phyloP scores from a whole-genome alignment of 1,284 basidiomycete species.

The Taiwanofungus camphoratus region DNA sequence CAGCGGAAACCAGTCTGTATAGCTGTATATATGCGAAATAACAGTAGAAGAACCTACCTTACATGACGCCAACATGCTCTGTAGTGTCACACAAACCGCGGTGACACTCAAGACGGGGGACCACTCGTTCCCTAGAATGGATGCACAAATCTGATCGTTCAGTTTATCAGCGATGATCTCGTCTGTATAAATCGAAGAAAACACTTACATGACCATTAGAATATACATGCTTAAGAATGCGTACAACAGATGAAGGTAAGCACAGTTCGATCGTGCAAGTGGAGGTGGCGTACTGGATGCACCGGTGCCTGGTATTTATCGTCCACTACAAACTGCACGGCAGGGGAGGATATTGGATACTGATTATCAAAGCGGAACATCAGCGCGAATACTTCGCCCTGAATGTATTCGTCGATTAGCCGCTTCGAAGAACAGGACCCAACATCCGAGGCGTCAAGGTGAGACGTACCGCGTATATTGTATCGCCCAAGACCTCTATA shows the following conservation, averaged over 20 bases:
- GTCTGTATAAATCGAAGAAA: too few species aligned
- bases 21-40: slow-evolving; percentile 1
- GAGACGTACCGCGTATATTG: slow-evolving; percentile 54
- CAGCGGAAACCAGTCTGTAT: slow-evolving; percentile 4
- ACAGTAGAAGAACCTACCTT: slow-evolving; percentile 46
- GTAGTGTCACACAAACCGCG: slow-evolving; percentile 74
- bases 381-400: slow-evolving; percentile 73
- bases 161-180: too few species aligned
- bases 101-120: slow-evolving; percentile 77
- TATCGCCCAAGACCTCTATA: slow-evolving; percentile 76
- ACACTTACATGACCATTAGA: slow-evolving; percentile 75
- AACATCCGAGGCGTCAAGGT: not conserved
- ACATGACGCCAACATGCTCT: slow-evolving; percentile 85
- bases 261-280: not conserved
- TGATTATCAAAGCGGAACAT: slow-evolving; percentile 71
- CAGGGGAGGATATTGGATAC: slow-evolving; percentile 80
- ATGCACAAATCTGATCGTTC: slow-evolving; percentile 84
- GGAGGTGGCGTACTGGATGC: slow-evolving; percentile 56
- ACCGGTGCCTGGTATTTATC: slow-evolving; percentile 57
- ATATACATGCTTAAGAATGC: slow-evolving; percentile 62
- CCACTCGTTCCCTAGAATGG: slow-evolving; percentile 82
- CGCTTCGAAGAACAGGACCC: not conserved
- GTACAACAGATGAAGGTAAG: slow-evolving; percentile 7
- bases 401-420: too few species aligned
- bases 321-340: slow-evolving; percentile 72